phyloP scores from a whole-genome alignment of 192 early-diverging fungal genomes.

The Podila epigama region DNA sequence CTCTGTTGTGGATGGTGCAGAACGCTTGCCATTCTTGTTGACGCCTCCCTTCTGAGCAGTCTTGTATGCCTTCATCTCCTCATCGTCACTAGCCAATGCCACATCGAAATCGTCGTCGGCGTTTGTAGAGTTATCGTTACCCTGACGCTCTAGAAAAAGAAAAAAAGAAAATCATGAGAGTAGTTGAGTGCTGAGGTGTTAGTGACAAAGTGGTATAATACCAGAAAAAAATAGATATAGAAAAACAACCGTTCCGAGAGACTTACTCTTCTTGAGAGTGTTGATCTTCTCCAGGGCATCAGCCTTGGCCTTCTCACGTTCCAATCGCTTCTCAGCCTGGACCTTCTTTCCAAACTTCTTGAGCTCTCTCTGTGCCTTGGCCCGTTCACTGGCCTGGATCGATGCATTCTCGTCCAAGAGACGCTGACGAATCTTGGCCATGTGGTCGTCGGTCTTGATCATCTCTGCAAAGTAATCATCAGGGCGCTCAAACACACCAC shows the following conservation, averaged over 20 bases:
- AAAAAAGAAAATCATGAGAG: background rate
- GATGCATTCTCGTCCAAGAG: conserved; percentile 84
- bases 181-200: background rate
- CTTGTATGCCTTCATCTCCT: conserved; percentile 47
- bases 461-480: conserved; percentile 98
- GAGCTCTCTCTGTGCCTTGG: conserved; percentile 85
- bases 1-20: conserved; percentile 20
- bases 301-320: conserved; percentile 87
- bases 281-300: conserved; percentile 93
- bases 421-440: conserved; percentile 87
- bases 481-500: conserved; percentile 84
- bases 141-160: conserved; percentile 55
- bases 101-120: conserved; percentile 44
- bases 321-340: conserved; percentile 89
- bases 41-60: conserved; percentile 9
- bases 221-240: background rate
- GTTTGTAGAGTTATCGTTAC: background rate
- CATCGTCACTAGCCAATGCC: conserved; percentile 56
- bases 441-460: conserved; percentile 96
- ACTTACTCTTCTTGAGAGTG: conserved; percentile 85
- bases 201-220: background rate
- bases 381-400: conserved; percentile 84
- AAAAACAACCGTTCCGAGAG: conserved; percentile 49
- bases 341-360: conserved; percentile 99
- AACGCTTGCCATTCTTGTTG: conserved; percentile 26